A percentile compares a stretch with the other conserved stretches of the same genome.
Evolutionary conservation across 2,329 filamentous ascomycete genomes (phyloP).

Genomic region (Calonectria honghensis): DNA sequence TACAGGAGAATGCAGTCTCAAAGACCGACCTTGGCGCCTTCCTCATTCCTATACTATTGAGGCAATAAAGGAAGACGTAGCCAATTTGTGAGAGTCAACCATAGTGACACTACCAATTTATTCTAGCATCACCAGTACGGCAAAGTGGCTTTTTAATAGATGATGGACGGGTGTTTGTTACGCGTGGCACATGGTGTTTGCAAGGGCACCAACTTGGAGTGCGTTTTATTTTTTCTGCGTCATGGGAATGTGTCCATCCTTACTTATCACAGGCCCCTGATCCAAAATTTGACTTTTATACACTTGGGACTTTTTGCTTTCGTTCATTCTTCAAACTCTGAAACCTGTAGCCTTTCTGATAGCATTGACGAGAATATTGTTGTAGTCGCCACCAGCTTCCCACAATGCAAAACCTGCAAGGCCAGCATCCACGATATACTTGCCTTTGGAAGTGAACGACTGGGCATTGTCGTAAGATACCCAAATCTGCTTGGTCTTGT

Average conservation of each 20-base stretch:
- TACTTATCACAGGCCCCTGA: neutral
- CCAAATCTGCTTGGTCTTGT: constrained; percentile 43
- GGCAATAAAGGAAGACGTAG: neutral
- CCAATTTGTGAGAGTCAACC: neutral
- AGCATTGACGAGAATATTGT: constrained; percentile 49
- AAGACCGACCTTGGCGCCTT: neutral
- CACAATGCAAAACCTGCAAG: constrained; percentile 46
- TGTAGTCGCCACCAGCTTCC: constrained; percentile 48
- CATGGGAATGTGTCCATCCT: neutral
- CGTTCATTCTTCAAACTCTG: neutral
- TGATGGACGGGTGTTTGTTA: neutral
- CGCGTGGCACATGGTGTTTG: too few relatives aligned
- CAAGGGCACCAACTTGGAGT: neutral
- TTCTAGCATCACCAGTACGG: neutral
- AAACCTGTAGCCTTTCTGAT: constrained; percentile 43
- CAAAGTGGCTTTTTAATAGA: neutral
- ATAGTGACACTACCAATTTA: neutral
- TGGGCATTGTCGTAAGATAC: constrained; percentile 46
- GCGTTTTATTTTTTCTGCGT: neutral
- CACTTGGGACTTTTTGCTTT: neutral
- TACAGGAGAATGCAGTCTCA: neutral
- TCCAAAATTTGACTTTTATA: neutral
- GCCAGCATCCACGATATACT: constrained; percentile 37
- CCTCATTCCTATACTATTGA: constrained; percentile 13
- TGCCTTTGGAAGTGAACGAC: constrained; percentile 45